Conservation (phyloP, 225 moss, liverwort and hornwort genomes). For the Marchantia paleacea region DNA sequence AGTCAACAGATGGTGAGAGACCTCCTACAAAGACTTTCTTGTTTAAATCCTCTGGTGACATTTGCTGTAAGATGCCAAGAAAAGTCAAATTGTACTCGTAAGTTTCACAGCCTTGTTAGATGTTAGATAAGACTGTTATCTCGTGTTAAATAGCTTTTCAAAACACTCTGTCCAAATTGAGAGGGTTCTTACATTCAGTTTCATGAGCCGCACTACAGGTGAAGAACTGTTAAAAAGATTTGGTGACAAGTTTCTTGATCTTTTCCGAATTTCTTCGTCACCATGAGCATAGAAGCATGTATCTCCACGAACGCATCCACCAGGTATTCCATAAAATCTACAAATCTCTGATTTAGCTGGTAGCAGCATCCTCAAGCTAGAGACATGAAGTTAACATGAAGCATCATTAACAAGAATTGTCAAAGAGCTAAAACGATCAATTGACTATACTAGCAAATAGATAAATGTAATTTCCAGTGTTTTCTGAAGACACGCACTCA, state of each 20-base stretch:
- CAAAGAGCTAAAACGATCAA: not conserved
- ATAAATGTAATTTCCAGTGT: too few species aligned
- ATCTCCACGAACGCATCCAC: too few species aligned
- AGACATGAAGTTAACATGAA: not conserved
- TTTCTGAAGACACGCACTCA: too few species aligned
- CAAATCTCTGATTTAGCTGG: too few species aligned
- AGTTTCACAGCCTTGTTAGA: not conserved
- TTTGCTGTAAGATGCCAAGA: conserved; percentile 50
- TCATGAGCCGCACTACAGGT: too few species aligned
- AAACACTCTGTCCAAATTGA: not conserved
- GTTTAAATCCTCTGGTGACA: conserved; percentile 65
- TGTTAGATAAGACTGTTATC: not conserved
- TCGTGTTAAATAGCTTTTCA: not conserved
- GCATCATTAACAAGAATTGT: not conserved
- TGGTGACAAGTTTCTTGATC: too few species aligned
- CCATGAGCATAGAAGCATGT: too few species aligned
- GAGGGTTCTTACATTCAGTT: too few species aligned
- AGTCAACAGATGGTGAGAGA: conserved; percentile 87
- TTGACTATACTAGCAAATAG: not conserved
- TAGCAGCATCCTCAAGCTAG: too few species aligned
- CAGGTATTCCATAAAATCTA: not conserved
- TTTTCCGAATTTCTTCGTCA: too few species aligned
- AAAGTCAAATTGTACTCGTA: not conserved
- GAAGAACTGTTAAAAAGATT: too few species aligned
- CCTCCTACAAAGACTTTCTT: conserved; percentile 95